phyloP scores from a whole-genome alignment of 306 rosid species.

The Vigna reflexopilosa region DNA sequence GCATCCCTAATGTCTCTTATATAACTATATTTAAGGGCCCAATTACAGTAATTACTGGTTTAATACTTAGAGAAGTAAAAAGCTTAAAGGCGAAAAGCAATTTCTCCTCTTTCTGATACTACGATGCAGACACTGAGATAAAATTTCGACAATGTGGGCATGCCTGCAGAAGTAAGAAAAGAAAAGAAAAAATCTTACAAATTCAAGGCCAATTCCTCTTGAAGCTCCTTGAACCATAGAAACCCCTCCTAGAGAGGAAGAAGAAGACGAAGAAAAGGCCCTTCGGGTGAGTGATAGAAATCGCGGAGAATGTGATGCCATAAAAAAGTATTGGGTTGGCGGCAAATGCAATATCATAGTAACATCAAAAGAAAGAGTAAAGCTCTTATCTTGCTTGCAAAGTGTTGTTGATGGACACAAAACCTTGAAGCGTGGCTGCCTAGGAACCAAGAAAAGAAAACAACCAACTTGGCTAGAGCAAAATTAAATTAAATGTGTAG shows the following conservation, averaged over 20 bases:
- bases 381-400: background rate
- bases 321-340: conserved; percentile 18
- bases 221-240: conserved; percentile 71
- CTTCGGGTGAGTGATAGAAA: conserved; percentile 40
- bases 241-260: conserved; percentile 47
- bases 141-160: conserved; percentile 25
- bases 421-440: conserved; percentile 37
- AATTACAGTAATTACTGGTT: background rate
- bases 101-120: background rate
- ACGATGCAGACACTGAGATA: background rate
- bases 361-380: conserved; percentile 13
- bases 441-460: conserved; percentile 18
- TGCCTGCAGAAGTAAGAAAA: background rate
- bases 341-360: conserved; percentile 6
- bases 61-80: background rate
- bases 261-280: conserved; percentile 43
- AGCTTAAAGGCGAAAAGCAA: background rate
- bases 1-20: no score
- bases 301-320: conserved; percentile 48
- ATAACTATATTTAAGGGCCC: no score
- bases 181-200: conserved; percentile 43
- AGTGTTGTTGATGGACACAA: background rate
- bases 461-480: background rate
- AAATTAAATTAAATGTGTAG: background rate
- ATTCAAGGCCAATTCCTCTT: conserved; percentile 69